Evolutionary conservation across 805 yeast genomes (phyloP), one percentile per base, ranked within the genome.

Genomic region (Millerozyma miso): DNA sequence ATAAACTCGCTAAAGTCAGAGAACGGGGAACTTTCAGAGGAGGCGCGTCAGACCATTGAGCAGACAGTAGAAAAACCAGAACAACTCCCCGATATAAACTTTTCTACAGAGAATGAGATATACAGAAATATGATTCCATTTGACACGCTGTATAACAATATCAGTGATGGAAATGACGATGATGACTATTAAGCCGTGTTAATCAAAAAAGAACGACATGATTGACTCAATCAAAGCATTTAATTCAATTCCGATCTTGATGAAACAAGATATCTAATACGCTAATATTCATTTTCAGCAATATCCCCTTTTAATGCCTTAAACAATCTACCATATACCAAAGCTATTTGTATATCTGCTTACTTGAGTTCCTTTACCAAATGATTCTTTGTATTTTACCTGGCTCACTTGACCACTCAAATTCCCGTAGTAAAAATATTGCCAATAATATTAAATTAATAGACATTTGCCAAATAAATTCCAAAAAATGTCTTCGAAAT

Each of bases 351-450:
- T 15, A 8, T 6, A 13, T 32, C 34, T n/a, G n/a, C n/a, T n/a
- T n/a, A n/a, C n/a, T n/a, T n/a, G n/a, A n/a, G n/a, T n/a, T n/a
- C n/a, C n/a, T n/a, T n/a, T n/a, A 93, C 99, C 98, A 93, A 53
- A 91, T 89, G 46, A 93, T 87, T 53, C 97, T 76, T 61, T 89
- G 96, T 6, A 69, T 52, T 5, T 60, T 63, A 0, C 69, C 74
- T 0, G 76, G 70, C 52, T 86, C 85, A 43, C 75, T 71, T 0
- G 59, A 65, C 97, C 97, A 89, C 7, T 58, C 50, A 52, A 90
- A 86, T 19, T 86, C 78, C 47, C 77, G 74, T 3, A 58, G 63
- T 23, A 84, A 64, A 54, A 89, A 89, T 0, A 89, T 61, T 1
- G 55, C 46, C 40, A 80, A 66, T 0, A 86, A 71, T 0, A 69